phyloP scores from a whole-genome alignment of 2,329 filamentous ascomycete genomes.

The Pestalotiopsis sp. region DNA sequence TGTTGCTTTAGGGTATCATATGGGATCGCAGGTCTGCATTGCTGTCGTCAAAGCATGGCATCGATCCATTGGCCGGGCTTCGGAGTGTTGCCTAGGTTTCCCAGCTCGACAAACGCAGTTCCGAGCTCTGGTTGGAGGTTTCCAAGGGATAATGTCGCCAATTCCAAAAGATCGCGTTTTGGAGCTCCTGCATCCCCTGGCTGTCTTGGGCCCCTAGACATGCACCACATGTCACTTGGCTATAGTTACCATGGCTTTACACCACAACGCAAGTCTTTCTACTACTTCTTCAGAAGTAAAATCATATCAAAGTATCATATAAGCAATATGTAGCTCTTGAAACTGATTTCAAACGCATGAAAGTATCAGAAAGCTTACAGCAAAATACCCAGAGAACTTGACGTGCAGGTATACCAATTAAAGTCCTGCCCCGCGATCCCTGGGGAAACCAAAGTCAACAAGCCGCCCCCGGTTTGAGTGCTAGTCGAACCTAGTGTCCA shows the following conservation, averaged over 20 bases:
- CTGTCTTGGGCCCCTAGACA: not conserved
- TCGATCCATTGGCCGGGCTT: not conserved
- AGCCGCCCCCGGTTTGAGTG: not conserved
- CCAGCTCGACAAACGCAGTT: not conserved
- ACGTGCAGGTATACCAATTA: not conserved
- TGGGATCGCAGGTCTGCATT: not conserved
- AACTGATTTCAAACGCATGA: too few species aligned
- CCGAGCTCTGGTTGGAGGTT: not conserved
- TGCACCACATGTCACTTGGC: not conserved
- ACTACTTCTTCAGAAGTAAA: too few species aligned
- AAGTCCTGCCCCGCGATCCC: constrained; percentile 10
- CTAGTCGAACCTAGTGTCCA: not conserved
- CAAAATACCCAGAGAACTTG: not conserved
- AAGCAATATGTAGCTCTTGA: too few species aligned
- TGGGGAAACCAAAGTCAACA: constrained; percentile 16
- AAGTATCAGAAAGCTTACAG: not conserved
- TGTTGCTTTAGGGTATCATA: not conserved
- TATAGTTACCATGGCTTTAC: not conserved
- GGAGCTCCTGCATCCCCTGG: constrained; percentile 6
- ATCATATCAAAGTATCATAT: too few species aligned
- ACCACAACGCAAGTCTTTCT: not conserved
- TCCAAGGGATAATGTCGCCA: constrained; percentile 3
- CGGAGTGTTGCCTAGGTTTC: not conserved
- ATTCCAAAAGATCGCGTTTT: not conserved
- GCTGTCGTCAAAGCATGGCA: not conserved